Percentiles rank a stretch among this genome's conserved stretches.
Evolutionary conservation across 2,329 filamentous ascomycete genomes (phyloP).

Genomic region (Periconia sp.): DNA sequence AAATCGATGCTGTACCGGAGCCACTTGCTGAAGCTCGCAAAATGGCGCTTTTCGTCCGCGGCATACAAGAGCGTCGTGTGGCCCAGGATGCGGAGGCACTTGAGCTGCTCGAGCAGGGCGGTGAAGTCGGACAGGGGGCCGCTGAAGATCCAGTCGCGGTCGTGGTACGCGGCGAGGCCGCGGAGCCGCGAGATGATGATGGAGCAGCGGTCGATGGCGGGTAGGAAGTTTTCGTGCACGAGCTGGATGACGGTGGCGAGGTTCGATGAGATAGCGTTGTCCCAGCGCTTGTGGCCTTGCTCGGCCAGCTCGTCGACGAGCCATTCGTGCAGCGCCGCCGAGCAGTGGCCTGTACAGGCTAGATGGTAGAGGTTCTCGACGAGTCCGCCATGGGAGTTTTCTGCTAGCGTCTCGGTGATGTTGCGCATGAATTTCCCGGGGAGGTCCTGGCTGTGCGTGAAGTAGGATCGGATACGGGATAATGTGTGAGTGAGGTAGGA

Average conservation of each 20-base stretch:
- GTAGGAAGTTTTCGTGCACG: slow-evolving; percentile 84
- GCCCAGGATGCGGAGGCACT: slow-evolving; percentile 73
- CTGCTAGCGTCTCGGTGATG: slow-evolving; percentile 73
- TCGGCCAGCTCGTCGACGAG: slow-evolving; percentile 71
- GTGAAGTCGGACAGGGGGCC: slow-evolving; percentile 49
- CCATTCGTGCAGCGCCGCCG: slow-evolving; percentile 79
- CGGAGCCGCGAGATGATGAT: slow-evolving; percentile 81
- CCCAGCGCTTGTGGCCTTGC: slow-evolving; percentile 92
- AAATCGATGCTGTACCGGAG: slow-evolving; percentile 80
- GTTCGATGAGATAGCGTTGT: slow-evolving; percentile 78
- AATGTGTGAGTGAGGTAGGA: slow-evolving; percentile 83
- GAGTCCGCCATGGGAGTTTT: slow-evolving; percentile 66
- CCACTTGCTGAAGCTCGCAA: slow-evolving; percentile 79
- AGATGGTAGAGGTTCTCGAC: slow-evolving; percentile 80
- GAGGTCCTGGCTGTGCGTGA: slow-evolving; percentile 78
- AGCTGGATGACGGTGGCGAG: slow-evolving; percentile 76
- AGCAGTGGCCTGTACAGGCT: slow-evolving; percentile 79
- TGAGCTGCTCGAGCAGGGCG: slow-evolving; percentile 64
- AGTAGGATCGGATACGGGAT: slow-evolving; percentile 77
- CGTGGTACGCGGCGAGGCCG: slow-evolving; percentile 78
- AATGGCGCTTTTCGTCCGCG: slow-evolving; percentile 77
- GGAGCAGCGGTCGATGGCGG: slow-evolving; percentile 79
- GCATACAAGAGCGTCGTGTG: slow-evolving; percentile 72
- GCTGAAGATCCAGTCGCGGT: slow-evolving; percentile 61
- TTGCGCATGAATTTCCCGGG: slow-evolving; percentile 76